A percentile compares a stretch with the other conserved stretches of the same genome.
These are phyloP conservation scores for Boletellus ananas DNA, from an alignment of 768 basidiomycete species.

Conservation along the genomic window DNA sequence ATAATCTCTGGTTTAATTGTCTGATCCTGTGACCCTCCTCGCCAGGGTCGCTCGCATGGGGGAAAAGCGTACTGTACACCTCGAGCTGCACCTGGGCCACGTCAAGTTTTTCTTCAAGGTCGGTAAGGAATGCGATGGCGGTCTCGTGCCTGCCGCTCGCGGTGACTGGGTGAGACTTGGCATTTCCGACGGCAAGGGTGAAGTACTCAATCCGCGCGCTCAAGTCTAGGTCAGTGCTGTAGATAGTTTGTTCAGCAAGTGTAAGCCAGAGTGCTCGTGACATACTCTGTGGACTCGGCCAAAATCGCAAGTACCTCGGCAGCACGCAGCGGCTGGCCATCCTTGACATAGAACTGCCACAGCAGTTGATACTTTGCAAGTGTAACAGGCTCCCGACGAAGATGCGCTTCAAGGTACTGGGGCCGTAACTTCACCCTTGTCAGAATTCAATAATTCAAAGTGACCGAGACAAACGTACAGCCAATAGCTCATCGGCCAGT, in stretches of 20 bases:
- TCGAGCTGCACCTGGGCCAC: slow-evolving; percentile 98
- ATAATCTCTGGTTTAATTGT: slow-evolving; percentile 54
- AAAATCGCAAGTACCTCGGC: slow-evolving; percentile 80
- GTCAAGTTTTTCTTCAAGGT: slow-evolving; percentile 93
- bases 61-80: slow-evolving; percentile 64
- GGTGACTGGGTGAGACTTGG: slow-evolving; percentile 89
- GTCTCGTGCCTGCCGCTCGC: slow-evolving; percentile 75
- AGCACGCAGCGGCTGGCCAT: slow-evolving; percentile 81
- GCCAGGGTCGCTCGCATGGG: slow-evolving; percentile 57
- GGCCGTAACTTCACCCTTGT: slow-evolving; percentile 64
- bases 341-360: slow-evolving; percentile 97
- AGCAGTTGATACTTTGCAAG: slow-evolving; percentile 83
- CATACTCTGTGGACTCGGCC: slow-evolving; percentile 82
- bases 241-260: slow-evolving; percentile 1
- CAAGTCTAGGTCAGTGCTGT: slow-evolving; percentile 64
- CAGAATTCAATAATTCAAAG: slow-evolving; percentile 6
- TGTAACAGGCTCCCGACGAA: slow-evolving; percentile 74
- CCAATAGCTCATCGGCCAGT: slow-evolving; percentile 83
- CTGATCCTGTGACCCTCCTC: slow-evolving; percentile 63
- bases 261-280: background rate
- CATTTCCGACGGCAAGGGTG: slow-evolving; percentile 91
- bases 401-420: slow-evolving; percentile 82
- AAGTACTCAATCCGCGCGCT: slow-evolving; percentile 84
- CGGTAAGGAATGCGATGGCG: slow-evolving; percentile 93
- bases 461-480: slow-evolving; percentile 49